Base-by-base conservation (phyloP, 371 early-diverging fungal genomes). In the Lichtheimia hyalospora region DNA sequence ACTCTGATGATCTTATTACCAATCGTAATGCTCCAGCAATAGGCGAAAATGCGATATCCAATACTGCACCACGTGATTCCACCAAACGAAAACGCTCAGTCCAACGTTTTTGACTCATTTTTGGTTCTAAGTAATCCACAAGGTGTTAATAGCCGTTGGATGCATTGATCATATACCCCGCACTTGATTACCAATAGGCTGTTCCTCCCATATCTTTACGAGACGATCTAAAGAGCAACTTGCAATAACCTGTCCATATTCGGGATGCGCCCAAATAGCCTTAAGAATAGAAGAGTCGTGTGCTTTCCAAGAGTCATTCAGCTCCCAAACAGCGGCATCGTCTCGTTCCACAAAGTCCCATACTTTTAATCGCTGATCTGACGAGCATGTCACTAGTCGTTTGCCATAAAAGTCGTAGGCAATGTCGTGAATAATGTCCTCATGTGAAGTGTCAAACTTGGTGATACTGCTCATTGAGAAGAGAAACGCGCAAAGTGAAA, bases 331-430 rank as follows among this genome's bases (percentile, higher is more conserved):
- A 23, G 84, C 85, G 0, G 81, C 67, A 49, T 89, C 85, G 63
- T 86, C 81, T 25, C 64, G 42, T 62, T 79, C 79, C 43, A 74
- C 60, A 63, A 85, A 85, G 70, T 95, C 95, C 93, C 94, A 96
- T 20, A 97, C 90, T 82, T 96, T 96, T 63, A 96, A 71, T 59
- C 87, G 84, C 58, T 92, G 93, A 76, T 97, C 98, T 5, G 96
- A 95, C 2, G 95, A 92, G 54, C 93, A 92, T 0, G 96, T 94
- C 44, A 87, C 87, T 3, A 97, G 77, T 54, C 95, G 75, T 61
- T 89, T 91, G 5, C 98, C 97, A 74, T 96, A 96, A 70, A 83
- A 95, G 75, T 96, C 92, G 70, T 94, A 96, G 2, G 88, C 79
- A 18, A 97, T 74, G 62, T 92, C 95, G 70, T 96, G 97, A 57